Conservation (phyloP, 139 green algal genomes). For the Auxenochlorella protothecoides region DNA sequence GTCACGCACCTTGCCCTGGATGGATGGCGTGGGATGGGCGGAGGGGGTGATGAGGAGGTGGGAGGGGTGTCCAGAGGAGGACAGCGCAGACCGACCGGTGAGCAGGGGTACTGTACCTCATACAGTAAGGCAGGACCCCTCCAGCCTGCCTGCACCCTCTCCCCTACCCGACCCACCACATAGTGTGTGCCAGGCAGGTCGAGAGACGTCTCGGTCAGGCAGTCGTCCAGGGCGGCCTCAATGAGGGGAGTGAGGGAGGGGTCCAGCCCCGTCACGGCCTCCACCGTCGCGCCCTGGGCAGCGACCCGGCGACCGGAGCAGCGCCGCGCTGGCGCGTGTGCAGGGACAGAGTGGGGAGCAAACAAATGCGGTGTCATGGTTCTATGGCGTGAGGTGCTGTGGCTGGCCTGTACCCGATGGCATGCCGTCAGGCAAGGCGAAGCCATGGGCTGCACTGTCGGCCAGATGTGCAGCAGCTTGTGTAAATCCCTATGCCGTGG, state of each 20-base stretch:
- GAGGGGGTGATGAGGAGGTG: not conserved
- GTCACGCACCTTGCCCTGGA: slow-evolving; percentile 92
- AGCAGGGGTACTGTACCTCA: not conserved
- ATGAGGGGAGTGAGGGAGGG: slow-evolving; percentile 22
- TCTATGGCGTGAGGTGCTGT: too few species aligned
- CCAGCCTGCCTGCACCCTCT: not conserved
- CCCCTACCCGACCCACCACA: slow-evolving; percentile 1
- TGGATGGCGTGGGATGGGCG: not conserved
- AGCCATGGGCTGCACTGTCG: too few species aligned
- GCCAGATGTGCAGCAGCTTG: too few species aligned
- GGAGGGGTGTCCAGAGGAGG: not conserved
- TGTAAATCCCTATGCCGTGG: too few species aligned
- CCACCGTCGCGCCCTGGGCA: too few species aligned
- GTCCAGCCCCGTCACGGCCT: too few species aligned
- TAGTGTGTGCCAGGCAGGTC: slow-evolving; percentile 28
- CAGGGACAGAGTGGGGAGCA: too few species aligned
- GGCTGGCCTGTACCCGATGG: too few species aligned
- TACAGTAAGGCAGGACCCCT: not conserved
- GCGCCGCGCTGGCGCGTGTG: too few species aligned
- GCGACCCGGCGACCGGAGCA: too few species aligned
- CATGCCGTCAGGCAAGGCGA: too few species aligned
- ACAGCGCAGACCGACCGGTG: not conserved
- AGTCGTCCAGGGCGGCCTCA: slow-evolving; percentile 28
- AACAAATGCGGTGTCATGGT: too few species aligned
- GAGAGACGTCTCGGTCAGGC: slow-evolving; percentile 44